A percentile compares a stretch with the other conserved stretches of the same genome.
Conservation (phyloP, 177 flowering plant species). For the Vitis hybrid region DNA sequence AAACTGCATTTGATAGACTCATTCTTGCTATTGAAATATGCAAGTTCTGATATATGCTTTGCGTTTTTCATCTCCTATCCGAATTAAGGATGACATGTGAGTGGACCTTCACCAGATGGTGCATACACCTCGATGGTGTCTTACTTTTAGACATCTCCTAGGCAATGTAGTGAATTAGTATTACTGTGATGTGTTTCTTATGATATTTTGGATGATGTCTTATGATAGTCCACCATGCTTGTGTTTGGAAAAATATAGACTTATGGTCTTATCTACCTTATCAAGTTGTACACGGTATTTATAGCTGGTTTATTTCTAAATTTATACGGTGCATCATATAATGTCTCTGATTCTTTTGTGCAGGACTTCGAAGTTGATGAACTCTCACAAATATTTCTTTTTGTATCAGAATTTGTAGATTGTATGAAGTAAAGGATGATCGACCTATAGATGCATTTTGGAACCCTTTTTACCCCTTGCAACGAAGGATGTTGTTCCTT, state of each 20-base stretch:
- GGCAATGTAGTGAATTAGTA: no score
- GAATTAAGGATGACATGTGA: constrained; percentile 89
- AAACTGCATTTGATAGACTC: not conserved
- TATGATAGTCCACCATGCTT: not conserved
- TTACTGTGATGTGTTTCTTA: no score
- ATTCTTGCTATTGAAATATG: constrained; percentile 15
- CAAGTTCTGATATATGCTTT: constrained; percentile 92
- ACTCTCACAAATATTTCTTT: constrained; percentile 26
- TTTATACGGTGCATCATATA: not conserved
- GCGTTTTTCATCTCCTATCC: constrained; percentile 81
- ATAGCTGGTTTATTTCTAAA: not conserved
- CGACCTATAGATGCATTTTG: constrained; percentile 82
- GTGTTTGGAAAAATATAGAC: not conserved
- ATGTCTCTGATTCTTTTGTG: constrained; percentile 1
- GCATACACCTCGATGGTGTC: not conserved
- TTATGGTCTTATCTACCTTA: not conserved
- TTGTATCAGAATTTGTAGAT: constrained; percentile 31
- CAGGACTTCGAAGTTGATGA: constrained; percentile 84
- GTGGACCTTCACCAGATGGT: constrained; percentile 17
- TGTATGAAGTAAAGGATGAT: constrained; percentile 88
- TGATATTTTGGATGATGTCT: not conserved
- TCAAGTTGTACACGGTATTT: not conserved
- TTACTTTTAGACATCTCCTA: no score
- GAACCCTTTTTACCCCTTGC: constrained; percentile 53
- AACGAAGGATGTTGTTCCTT: constrained; percentile 47